Conservation (phyloP, 2,329 filamentous ascomycete genomes). For the Incumbomyces lentus region DNA sequence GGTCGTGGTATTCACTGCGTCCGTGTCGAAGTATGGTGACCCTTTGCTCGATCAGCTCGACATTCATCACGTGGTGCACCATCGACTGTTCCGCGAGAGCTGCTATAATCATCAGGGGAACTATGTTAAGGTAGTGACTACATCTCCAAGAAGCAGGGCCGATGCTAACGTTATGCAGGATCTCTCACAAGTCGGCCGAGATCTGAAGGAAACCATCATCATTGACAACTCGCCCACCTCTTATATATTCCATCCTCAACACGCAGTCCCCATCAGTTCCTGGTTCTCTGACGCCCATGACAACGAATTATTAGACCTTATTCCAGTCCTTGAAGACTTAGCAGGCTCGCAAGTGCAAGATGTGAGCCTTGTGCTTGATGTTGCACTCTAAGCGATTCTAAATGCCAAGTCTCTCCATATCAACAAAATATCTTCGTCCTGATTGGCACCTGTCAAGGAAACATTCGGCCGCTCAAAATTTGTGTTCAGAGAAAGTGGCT, state of each 20-base stretch:
- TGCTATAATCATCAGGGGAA: slow-evolving; percentile 99
- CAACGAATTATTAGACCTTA: slow-evolving; percentile 93
- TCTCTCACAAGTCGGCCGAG: slow-evolving; percentile 88
- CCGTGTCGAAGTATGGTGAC: slow-evolving; percentile 98
- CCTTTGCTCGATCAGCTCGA: slow-evolving; percentile 91
- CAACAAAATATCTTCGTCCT: too few relatives aligned
- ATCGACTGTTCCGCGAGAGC: slow-evolving; percentile 91
- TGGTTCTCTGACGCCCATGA: slow-evolving; percentile 99
- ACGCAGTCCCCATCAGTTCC: slow-evolving; percentile 97
- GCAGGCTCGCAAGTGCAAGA: slow-evolving; percentile 81
- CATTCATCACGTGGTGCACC: slow-evolving; percentile 93
- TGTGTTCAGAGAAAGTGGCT: neutral
- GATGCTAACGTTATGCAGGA: slow-evolving; percentile 42
- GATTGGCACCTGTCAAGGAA: too few relatives aligned
- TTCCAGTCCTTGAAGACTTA: slow-evolving; percentile 95
- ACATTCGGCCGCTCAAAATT: too few relatives aligned
- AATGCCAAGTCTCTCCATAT: slow-evolving; percentile 1
- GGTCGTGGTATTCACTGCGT: slow-evolving; percentile 96
- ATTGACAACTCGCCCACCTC: slow-evolving; percentile 99
- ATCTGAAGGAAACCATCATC: slow-evolving; percentile 95
- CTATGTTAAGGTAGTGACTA: slow-evolving; percentile 70
- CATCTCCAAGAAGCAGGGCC: neutral
- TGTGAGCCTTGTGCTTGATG: slow-evolving; percentile 94
- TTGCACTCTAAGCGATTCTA: slow-evolving; percentile 46
- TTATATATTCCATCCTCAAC: slow-evolving; percentile 98